Evolutionary conservation across 1,284 basidiomycete genomes (phyloP), one percentile per base, ranked within the genome.

Genomic region (Cryptococcus sp.): DNA sequence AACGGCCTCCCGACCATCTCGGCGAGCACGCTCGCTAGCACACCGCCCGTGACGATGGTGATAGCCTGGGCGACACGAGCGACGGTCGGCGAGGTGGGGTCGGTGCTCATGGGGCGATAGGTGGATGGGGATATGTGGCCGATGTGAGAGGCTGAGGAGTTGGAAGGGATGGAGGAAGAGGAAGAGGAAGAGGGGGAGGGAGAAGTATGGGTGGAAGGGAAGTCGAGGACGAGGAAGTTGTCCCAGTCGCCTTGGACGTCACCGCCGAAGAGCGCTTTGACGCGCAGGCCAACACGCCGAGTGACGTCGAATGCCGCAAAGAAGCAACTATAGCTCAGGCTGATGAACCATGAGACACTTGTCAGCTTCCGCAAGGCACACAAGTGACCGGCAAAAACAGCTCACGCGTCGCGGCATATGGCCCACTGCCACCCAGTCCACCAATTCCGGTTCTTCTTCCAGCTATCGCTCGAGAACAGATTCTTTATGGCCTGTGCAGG

Each of bases 261-360:
- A 4, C 70, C 70, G 23, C 65, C 68, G 47, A 67, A 65, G 18
- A 67, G 54, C 2, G 69, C 68, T 53, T 77, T 77, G 21, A 76
- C 73, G 1, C 71, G 68, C 8, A 77, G 57, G 9, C 72, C 72
- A 0, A 68, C 59, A 12, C 76, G 63, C 4, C 76, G 61, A 5
- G 76, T 76, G 6, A 76, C 50, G 53, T 77, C 76, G 46, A 77
- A 77, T 0, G 73, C 69, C 11, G 76, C 74, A 49, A 77, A 77
- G 63, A 77, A 77, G 50, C 71, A 63, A n/a, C 67, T 67, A 53
- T 77, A 77, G 47, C 70, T 70, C 8, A 70, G 49, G 2, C 72
- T 74, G 55, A 18, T 18, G 9, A 9, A 33, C 9, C 28, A 33
- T 33, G 24, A 13, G 48, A 2, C 11, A 48, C 48, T 33, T 15